Conservation (phyloP, 108 stramenopile genomes). For the Bacterosira constricta region DNA sequence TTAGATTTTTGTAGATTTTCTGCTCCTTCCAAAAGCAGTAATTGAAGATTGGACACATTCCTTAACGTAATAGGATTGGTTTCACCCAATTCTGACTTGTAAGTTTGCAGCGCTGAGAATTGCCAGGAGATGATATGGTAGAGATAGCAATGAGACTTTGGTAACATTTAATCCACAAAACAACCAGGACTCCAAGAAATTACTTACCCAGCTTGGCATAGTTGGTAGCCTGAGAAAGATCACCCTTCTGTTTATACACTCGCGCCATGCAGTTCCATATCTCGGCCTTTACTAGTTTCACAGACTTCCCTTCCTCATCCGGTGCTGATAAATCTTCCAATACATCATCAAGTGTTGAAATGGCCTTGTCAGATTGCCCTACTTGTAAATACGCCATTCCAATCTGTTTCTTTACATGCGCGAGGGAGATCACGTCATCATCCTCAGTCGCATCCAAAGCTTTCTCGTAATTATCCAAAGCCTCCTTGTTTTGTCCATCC, state of each 20-base stretch:
- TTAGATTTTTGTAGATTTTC: slow-evolving; percentile 24
- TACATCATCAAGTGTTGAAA: slow-evolving; percentile 24
- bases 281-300: slow-evolving; percentile 21
- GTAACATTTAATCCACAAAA: background rate
- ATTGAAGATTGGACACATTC: slow-evolving; percentile 38
- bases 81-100: slow-evolving; percentile 33
- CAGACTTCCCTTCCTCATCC: slow-evolving; percentile 11
- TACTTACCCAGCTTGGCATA: slow-evolving; percentile 45
- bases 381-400: slow-evolving; percentile 18
- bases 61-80: slow-evolving; percentile 39
- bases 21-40: slow-evolving; percentile 47
- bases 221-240: slow-evolving; percentile 42
- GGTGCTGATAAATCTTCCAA: slow-evolving; percentile 35
- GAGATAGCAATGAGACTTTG: too few species aligned
- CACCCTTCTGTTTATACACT: slow-evolving; percentile 28
- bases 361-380: slow-evolving; percentile 28
- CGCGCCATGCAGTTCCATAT: slow-evolving; percentile 35
- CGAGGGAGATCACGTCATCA: slow-evolving; percentile 13
- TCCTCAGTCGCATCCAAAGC: slow-evolving; percentile 17
- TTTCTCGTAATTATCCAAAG: slow-evolving; percentile 24
- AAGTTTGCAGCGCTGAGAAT: slow-evolving; percentile 29
- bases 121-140: background rate
- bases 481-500: slow-evolving; percentile 12
- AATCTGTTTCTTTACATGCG: slow-evolving; percentile 34
- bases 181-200: background rate